Conservation (phyloP, 495 filamentous ascomycete genomes). For the Podospora tetraspora region DNA sequence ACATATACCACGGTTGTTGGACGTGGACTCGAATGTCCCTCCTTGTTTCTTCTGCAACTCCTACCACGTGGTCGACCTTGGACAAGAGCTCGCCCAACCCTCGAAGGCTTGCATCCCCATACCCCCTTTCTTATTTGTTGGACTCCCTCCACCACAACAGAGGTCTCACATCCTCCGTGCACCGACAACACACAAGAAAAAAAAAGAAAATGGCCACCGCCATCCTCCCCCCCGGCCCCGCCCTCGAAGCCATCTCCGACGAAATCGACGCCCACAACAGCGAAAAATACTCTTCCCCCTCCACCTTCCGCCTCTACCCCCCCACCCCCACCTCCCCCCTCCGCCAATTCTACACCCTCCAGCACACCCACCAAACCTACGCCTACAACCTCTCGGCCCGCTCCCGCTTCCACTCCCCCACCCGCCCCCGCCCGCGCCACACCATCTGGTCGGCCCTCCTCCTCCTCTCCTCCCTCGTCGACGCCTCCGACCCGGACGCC, state of each 20-base stretch:
- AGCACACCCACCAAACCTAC: conserved; percentile 79
- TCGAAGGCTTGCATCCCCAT: neutral
- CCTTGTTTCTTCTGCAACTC: neutral
- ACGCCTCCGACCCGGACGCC: conserved; percentile 86
- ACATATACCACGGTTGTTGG: neutral
- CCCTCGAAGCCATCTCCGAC: conserved; percentile 77
- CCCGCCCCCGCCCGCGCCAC: conserved; percentile 61
- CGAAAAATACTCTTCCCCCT: conserved; percentile 47
- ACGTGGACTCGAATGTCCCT: neutral
- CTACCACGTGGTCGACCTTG: neutral
- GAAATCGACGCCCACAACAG: conserved; percentile 77
- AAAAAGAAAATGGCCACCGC: neutral
- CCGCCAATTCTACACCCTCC: conserved; percentile 76
- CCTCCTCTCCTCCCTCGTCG: conserved; percentile 81
- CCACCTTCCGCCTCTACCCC: conserved; percentile 73
- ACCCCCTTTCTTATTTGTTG: neutral
- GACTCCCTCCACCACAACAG: neutral
- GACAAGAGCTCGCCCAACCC: neutral
- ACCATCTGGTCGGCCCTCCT: conserved; percentile 85
- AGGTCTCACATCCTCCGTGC: conserved; percentile 16
- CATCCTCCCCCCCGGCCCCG: conserved; percentile 42
- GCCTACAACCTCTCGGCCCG: conserved; percentile 77
- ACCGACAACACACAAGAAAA: conserved; percentile 36
- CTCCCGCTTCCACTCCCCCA: conserved; percentile 58
- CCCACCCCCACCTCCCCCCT: conserved; percentile 67